phyloP scores from a whole-genome alignment of 495 filamentous ascomycete species.

The Chaetomium tenue region DNA sequence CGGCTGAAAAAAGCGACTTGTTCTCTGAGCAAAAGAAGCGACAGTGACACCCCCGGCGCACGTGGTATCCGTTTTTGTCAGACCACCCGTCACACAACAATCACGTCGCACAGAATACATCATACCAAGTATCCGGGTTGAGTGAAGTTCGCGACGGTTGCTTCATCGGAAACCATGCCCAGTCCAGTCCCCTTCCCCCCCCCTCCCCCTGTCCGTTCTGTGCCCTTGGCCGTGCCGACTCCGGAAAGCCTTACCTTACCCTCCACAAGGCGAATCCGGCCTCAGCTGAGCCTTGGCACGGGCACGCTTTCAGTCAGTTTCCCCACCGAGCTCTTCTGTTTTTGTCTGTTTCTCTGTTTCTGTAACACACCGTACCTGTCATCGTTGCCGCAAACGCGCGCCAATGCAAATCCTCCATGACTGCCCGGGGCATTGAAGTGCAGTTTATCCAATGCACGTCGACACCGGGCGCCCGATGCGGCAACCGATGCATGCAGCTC shows the following conservation, averaged over 20 bases:
- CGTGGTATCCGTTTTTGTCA: slow-evolving; percentile 13
- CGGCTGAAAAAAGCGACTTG: slow-evolving; percentile 18
- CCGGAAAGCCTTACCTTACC: slow-evolving; percentile 27
- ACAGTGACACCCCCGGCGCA: not conserved
- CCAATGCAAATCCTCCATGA: slow-evolving; percentile 4
- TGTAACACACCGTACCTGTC: no score
- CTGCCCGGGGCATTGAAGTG: not conserved
- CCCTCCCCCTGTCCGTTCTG: not conserved
- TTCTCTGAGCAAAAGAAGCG: no score
- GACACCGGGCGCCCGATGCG: slow-evolving; percentile 11
- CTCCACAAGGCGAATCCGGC: slow-evolving; percentile 16
- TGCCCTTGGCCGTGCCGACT: not conserved
- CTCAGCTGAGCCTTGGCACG: slow-evolving; percentile 26
- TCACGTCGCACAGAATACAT: not conserved
- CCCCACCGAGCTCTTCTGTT: not conserved
- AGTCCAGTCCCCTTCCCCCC: no score
- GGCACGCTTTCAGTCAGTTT: not conserved
- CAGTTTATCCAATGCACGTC: no score
- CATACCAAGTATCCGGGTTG: no score
- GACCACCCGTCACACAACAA: not conserved
- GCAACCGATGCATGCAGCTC: not conserved
- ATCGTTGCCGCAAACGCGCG: slow-evolving; percentile 21
- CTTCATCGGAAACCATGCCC: slow-evolving; percentile 25
- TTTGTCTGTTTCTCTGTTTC: not conserved
- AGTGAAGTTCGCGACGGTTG: slow-evolving; percentile 29